phyloP scores from a whole-genome alignment of 2,329 filamentous ascomycete genomes.

The Phyllosticta capitalensis region DNA sequence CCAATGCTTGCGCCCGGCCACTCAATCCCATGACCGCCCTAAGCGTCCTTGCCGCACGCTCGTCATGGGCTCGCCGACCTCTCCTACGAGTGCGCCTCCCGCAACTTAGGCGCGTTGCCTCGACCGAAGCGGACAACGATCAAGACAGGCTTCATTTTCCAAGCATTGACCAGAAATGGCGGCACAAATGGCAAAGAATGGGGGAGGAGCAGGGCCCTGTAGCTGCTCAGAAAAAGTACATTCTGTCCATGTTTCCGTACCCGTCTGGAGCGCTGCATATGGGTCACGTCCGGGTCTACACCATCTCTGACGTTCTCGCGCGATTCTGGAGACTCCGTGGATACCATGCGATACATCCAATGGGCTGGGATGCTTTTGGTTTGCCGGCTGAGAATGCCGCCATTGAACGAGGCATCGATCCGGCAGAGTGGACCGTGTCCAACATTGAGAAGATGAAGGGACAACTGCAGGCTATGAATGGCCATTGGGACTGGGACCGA shows the following conservation, averaged over 20 bases:
- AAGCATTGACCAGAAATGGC: conserved; percentile 47
- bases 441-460: conserved; percentile 82
- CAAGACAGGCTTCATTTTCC: conserved; percentile 31
- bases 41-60: background rate
- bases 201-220: background rate
- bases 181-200: conserved; percentile 34
- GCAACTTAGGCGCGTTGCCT: conserved; percentile 2
- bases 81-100: background rate
- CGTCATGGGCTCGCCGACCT: background rate
- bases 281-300: conserved; percentile 80
- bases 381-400: conserved; percentile 87
- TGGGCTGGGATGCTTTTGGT: conserved; percentile 92
- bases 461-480: conserved; percentile 71
- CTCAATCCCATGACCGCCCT: conserved; percentile 5
- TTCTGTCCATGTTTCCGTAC: conserved; percentile 90
- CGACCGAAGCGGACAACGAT: background rate
- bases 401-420: conserved; percentile 69
- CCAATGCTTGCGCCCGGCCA: background rate
- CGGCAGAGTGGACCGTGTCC: conserved; percentile 65
- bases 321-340: conserved; percentile 68
- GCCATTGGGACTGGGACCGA: conserved; percentile 71
- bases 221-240: conserved; percentile 44
- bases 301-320: conserved; percentile 77
- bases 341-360: conserved; percentile 69
- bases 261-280: conserved; percentile 80